Evolutionary conservation across 192 early-diverging fungal species (phyloP), one percentile per base, ranked within the genome.

Genomic region (Spizellomyces punctatus): DNA sequence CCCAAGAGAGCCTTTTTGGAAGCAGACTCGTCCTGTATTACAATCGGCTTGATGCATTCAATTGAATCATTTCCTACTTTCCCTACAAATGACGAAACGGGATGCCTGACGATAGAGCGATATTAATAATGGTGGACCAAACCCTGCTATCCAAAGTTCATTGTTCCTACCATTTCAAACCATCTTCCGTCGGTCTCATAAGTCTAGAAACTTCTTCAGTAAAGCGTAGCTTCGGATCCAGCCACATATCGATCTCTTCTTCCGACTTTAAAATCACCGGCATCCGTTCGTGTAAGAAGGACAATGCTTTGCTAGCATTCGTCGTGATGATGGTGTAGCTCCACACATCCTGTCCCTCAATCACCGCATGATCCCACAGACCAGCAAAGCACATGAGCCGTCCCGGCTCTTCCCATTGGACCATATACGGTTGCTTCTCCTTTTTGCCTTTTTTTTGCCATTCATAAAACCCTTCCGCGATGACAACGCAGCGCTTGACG

Each of bases 271-370:
- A 56, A 22, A 77, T 65, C 6, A 79, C 79, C 2, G 80, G 77
- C 80, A 88, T 79, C 6, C 86, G 55, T 78, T 89, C 49, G 80
- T 84, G 54, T 71, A 88, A 27, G 84, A 89, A 80, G 78, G 80
- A 58, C 6, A 86, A 66, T 5, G 52, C 83, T 3, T 58, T 73
- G 10, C 48, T 73, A 10, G 54, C 58, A 10, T 42, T 78, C 16
- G 72, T 81, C 66, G 88, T 88, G 78, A 87, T 49, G 49, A 78
- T 85, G 36, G 76, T 76, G 14, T 63, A 88, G 46, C 78, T 83
- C 61, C 73, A 82, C 41, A 76, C 69, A n/a, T 44, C 79, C 50
- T 77, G 79, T 67, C 78, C 64, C 68, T 66, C 64, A 21, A 12
- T 41, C 12, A 48, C 57, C 60, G 47, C 55, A 68, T 52, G 10